A percentile compares a stretch with the other conserved stretches of the same genome.
Evolutionary conservation across 345 rosid genomes (phyloP).

Genomic region (Heritiera fomes): DNA sequence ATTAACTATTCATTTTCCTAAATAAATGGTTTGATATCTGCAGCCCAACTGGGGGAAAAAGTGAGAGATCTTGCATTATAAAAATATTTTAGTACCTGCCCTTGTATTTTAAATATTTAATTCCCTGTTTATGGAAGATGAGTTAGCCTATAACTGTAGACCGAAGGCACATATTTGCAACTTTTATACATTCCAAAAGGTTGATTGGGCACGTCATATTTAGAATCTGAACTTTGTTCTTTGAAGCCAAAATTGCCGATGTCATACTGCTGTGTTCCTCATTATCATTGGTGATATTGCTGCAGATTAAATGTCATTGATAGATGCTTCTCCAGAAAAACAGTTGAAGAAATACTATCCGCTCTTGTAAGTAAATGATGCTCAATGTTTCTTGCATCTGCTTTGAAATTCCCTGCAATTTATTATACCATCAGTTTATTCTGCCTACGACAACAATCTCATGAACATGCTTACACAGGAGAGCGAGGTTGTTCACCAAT

Average conservation of each 20-base stretch:
- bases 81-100: background rate
- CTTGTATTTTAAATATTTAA: background rate
- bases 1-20: background rate
- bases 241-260: background rate
- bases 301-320: constrained; percentile 74
- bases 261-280: background rate
- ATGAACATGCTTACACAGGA: constrained; percentile 43
- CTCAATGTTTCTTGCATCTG: background rate
- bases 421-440: background rate
- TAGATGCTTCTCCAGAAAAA: constrained; percentile 71
- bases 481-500: constrained; percentile 40
- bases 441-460: background rate
- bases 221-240: background rate
- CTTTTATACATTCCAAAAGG: background rate
- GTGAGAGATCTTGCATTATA: background rate
- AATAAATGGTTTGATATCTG: background rate
- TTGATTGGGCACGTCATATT: background rate
- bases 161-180: background rate
- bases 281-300: constrained; percentile 13
- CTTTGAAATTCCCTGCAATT: background rate
- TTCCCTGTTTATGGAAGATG: background rate
- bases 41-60: background rate
- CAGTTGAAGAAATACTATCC: constrained; percentile 75
- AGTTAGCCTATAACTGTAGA: background rate
- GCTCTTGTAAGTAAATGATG: constrained; percentile 61